phyloP scores from a whole-genome alignment of 495 filamentous ascomycete species.

The Parmelia sp. region DNA sequence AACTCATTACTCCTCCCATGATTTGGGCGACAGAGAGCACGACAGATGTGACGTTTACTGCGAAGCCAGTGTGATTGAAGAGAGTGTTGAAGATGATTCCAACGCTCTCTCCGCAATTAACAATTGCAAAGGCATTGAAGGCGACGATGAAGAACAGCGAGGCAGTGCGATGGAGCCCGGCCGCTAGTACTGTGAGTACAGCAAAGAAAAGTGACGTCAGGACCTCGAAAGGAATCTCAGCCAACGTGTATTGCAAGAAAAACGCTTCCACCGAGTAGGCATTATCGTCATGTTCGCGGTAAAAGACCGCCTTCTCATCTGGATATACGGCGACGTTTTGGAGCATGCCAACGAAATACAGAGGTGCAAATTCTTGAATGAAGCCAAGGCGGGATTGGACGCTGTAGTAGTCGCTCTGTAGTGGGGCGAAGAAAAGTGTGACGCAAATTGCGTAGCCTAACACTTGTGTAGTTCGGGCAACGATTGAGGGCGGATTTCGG shows the following conservation, averaged over 20 bases:
- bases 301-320: constrained; percentile 36
- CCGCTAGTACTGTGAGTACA: constrained; percentile 51
- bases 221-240: constrained; percentile 66
- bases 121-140: constrained; percentile 65
- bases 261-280: constrained; percentile 63
- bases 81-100: constrained; percentile 76
- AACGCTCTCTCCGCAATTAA: constrained; percentile 65
- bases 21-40: constrained; percentile 58
- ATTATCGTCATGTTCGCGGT: constrained; percentile 45
- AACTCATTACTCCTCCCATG: constrained; percentile 62
- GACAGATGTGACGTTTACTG: constrained; percentile 60
- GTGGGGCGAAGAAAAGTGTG: constrained; percentile 63
- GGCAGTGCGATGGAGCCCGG: constrained; percentile 53
- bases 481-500: constrained; percentile 55
- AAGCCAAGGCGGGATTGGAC: constrained; percentile 68
- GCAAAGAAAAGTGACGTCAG: constrained; percentile 57
- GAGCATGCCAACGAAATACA: constrained; percentile 75
- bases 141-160: constrained; percentile 58
- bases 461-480: constrained; percentile 62
- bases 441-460: constrained; percentile 59
- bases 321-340: constrained; percentile 72
- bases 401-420: constrained; percentile 58
- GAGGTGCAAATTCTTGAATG: constrained; percentile 58
- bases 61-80: constrained; percentile 67
- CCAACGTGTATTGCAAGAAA: constrained; percentile 56